Evolutionary conservation across 139 green algal genomes (phyloP), one percentile per base, ranked within the genome.

Genomic region (Pycnococcus provasolii): DNA sequence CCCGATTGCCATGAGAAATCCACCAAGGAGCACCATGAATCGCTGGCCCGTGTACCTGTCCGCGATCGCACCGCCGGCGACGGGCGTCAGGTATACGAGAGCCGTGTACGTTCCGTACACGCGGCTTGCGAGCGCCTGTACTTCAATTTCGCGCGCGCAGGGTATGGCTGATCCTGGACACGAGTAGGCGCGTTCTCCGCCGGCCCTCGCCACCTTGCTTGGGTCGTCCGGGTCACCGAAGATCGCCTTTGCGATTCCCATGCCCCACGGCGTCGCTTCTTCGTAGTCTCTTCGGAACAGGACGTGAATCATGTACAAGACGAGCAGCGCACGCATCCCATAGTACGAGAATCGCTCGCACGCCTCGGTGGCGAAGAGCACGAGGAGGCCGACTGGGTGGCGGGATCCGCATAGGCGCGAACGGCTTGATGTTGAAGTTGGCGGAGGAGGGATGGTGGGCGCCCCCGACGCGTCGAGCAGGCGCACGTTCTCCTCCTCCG

Each of bases 31-130:
- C 7, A 74, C 44, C 60, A 70, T 60, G 5, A 5, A 9, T 7
- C 46, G 46, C n/a, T 74, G 68, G 11, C 60, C 44, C 40, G 71
- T 54, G 43, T 68, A 58, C 4, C 15, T 37, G 45, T 71, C 70
- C n/a, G 62, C 62, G 11, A 71, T 53, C 11, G 53, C 58, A 6
- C 62, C 70, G 2, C 70, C 70, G 1, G 54, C 63, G 26, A 76
- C 42, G 15, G 70, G 60, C 3, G 62, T 76, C 4, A 76, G 48
- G 64, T 76, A 76, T 2, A 65, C 59, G 2, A 64, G 26, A 11
- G 62, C 50, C 2, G 70, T 70, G 59, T 70, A 76, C n/a, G 50
- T 46, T 1, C 70, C 70, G 60, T 76, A 76, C 2, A 76, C n/a
- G 3, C 51, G 42, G 6, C 45, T 68, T 4, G 66, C 26, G 7